phyloP scores from a whole-genome alignment of 192 early-diverging fungal species.

The Entomortierella beljakovae region DNA sequence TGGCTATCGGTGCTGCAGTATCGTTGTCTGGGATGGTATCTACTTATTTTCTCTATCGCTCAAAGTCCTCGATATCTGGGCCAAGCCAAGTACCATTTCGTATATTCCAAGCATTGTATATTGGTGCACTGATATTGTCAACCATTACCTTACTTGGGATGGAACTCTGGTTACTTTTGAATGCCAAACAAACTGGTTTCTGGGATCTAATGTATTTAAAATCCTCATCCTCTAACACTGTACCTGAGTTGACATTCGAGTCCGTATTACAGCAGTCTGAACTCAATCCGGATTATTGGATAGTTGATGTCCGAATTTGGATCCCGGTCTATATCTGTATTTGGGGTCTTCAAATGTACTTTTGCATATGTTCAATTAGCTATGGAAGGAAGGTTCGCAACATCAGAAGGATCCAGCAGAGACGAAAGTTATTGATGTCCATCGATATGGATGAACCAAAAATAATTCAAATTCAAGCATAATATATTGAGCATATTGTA shows the following conservation, averaged over 20 bases:
- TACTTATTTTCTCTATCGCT: not conserved
- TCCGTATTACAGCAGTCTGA: conserved; percentile 14
- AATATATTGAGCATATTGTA: no score
- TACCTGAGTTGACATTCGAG: conserved; percentile 9
- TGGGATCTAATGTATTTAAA: conserved; percentile 20
- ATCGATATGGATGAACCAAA: not conserved
- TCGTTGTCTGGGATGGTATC: conserved; percentile 11
- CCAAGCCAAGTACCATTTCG: not conserved
- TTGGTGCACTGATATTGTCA: not conserved
- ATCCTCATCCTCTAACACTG: not conserved
- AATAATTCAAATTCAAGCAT: no score
- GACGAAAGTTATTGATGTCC: not conserved
- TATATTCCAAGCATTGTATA: conserved; percentile 17
- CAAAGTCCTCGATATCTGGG: not conserved
- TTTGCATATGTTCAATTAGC: conserved; percentile 24
- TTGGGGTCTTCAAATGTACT: conserved; percentile 10
- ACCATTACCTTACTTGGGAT: conserved; percentile 11
- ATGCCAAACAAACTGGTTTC: conserved; percentile 19
- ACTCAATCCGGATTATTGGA: conserved; percentile 6
- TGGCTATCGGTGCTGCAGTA: not conserved
- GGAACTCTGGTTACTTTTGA: conserved; percentile 33
- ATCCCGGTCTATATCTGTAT: conserved; percentile 10
- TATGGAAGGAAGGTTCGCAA: conserved; percentile 7
- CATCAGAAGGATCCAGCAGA: not conserved
- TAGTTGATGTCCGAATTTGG: conserved; percentile 21